Conservation (phyloP, 202 grass and related monocot genomes). For the Dendrocalamus latiflorus region DNA sequence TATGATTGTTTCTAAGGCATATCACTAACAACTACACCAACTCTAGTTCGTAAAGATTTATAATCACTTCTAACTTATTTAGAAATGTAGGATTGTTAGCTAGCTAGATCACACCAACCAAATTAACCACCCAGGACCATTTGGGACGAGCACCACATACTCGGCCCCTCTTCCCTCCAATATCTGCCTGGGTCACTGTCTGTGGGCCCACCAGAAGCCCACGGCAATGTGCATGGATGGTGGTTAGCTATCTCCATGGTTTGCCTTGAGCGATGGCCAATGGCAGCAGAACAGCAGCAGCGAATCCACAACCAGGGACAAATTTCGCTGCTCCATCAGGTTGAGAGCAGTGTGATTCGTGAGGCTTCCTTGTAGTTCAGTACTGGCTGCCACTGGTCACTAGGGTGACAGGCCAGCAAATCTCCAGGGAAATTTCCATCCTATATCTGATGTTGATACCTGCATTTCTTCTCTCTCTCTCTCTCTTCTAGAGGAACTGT, state of each 20-base stretch:
- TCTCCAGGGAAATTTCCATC: not conserved
- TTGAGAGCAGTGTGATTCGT: not conserved
- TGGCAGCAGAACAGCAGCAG: not conserved
- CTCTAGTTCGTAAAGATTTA: no score
- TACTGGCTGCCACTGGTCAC: not conserved
- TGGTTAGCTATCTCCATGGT: not conserved
- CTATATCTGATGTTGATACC: not conserved
- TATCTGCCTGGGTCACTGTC: not conserved
- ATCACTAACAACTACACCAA: no score
- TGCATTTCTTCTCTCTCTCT: not conserved
- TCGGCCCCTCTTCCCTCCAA: no score
- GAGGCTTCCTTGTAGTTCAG: not conserved
- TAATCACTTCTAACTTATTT: no score
- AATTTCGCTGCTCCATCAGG: slow-evolving; percentile 6
- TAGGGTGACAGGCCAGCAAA: not conserved
- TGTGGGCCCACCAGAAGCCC: not conserved
- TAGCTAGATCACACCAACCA: no score
- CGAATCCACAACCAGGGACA: not conserved
- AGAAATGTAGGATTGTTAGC: no score
- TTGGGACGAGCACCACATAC: not conserved
- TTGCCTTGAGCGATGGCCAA: not conserved
- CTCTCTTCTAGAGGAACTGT: no score
- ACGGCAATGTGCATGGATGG: not conserved
- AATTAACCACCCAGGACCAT: no score
- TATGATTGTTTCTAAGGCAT: no score